Evolutionary conservation across 495 filamentous ascomycete genomes (phyloP).

Genomic region (Penicillium atrosanguineum): DNA sequence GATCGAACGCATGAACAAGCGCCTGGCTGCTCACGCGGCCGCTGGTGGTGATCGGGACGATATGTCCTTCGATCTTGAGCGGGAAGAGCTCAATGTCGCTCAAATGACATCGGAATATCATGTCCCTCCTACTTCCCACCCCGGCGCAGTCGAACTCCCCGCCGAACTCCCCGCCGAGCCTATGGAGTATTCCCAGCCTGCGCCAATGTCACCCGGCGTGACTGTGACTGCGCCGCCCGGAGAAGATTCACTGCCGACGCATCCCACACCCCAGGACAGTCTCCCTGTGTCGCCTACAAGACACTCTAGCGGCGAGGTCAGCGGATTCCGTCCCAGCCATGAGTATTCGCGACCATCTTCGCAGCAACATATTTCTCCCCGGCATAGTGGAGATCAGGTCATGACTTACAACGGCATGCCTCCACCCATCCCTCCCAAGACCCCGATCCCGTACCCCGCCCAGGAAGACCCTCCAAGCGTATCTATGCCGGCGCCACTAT

Average conservation of each 20-base stretch:
- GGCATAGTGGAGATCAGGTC: constrained; percentile 44
- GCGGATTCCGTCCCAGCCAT: constrained; percentile 36
- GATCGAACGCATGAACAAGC: constrained; percentile 67
- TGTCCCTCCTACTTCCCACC: constrained; percentile 42
- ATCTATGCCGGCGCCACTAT: constrained; percentile 34
- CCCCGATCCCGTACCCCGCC: constrained; percentile 61
- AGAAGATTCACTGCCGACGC: constrained; percentile 32
- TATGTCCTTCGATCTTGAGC: constrained; percentile 26
- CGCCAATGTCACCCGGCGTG: constrained; percentile 23
- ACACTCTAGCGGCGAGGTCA: constrained; percentile 37
- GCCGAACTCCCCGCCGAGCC: constrained; percentile 65
- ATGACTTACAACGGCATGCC: constrained; percentile 49
- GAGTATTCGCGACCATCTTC: constrained; percentile 33
- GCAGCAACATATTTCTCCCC: constrained; percentile 41
- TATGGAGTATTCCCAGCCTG: constrained; percentile 25
- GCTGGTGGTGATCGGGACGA: constrained; percentile 31
- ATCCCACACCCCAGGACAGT: constrained; percentile 34
- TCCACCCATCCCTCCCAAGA: constrained; percentile 83
- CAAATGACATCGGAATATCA: constrained; percentile 21
- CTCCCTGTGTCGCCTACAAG: constrained; percentile 27
- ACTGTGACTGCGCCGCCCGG: constrained; percentile 22
- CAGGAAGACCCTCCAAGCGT: constrained; percentile 30
- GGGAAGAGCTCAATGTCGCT: constrained; percentile 22
- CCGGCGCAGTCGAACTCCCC: constrained; percentile 63
- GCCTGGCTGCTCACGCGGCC: constrained; percentile 39